Evolutionary conservation across 345 rosid species (phyloP).

Genomic region (Salix exigua): DNA sequence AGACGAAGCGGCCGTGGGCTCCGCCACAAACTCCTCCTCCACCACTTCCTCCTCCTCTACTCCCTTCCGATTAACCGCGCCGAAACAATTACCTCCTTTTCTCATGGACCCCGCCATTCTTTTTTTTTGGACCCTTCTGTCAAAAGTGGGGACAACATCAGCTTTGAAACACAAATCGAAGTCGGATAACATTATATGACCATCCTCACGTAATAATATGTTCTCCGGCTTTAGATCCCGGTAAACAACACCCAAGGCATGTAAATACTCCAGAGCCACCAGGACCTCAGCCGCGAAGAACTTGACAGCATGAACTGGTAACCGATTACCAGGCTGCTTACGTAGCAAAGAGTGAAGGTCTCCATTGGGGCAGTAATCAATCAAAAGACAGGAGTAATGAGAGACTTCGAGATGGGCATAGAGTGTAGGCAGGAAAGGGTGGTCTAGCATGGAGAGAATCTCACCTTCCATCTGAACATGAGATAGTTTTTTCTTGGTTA

Average conservation of each 20-base stretch:
- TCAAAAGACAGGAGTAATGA: constrained; percentile 79
- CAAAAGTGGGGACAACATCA: constrained; percentile 74
- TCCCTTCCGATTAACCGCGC: constrained; percentile 56
- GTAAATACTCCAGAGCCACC: constrained; percentile 90
- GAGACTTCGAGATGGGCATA: constrained; percentile 89
- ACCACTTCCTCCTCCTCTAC: constrained; percentile 50
- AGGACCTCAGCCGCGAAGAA: constrained; percentile 91
- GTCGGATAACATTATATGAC: constrained; percentile 98
- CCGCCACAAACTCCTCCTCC: constrained; percentile 72
- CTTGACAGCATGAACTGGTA: constrained; percentile 71
- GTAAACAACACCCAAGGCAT: constrained; percentile 92
- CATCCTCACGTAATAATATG: constrained; percentile 82
- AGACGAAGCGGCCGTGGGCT: constrained; percentile 84
- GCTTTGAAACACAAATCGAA: constrained; percentile 86
- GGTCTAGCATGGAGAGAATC: constrained; percentile 80
- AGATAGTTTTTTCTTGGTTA: constrained; percentile 70
- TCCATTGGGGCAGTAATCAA: constrained; percentile 96
- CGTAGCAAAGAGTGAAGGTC: constrained; percentile 81
- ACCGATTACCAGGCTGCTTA: constrained; percentile 53
- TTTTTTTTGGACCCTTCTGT: constrained; percentile 15
- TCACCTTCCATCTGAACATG: constrained; percentile 82
- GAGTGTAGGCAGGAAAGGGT: constrained; percentile 85
- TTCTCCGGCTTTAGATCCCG: constrained; percentile 95
- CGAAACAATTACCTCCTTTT: constrained; percentile 41
- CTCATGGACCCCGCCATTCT: constrained; percentile 38